Conservation (phyloP, 371 early-diverging fungal genomes). For the Mortierella sp. region DNA sequence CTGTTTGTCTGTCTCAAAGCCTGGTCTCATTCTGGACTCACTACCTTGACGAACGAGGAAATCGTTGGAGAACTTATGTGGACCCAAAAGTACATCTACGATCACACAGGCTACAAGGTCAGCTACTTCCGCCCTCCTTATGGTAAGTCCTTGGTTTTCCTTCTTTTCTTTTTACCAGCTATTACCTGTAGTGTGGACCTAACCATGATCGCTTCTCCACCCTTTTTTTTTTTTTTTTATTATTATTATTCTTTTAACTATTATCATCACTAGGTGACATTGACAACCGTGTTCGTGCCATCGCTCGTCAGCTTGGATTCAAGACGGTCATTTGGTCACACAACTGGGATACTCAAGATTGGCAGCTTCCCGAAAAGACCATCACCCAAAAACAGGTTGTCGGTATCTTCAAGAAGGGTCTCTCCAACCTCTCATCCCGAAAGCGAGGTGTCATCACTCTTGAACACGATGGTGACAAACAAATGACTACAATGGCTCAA, state of each 20-base stretch:
- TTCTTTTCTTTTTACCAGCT: no score
- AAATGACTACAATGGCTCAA: conserved; percentile 40
- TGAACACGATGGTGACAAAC: conserved; percentile 37
- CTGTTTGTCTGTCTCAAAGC: conserved; percentile 61
- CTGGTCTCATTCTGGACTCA: conserved; percentile 70
- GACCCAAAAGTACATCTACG: conserved; percentile 67
- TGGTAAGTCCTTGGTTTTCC: conserved; percentile 31
- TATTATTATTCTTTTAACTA: neutral
- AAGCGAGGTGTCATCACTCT: conserved; percentile 35
- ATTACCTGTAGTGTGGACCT: neutral
- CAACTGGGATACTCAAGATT: conserved; percentile 53
- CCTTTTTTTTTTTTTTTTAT: neutral
- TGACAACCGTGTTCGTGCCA: conserved; percentile 71
- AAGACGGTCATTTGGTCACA: conserved; percentile 54
- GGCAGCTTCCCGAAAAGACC: conserved; percentile 42
- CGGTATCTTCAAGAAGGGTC: conserved; percentile 26
- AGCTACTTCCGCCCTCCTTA: conserved; percentile 68
- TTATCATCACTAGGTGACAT: conserved; percentile 57
- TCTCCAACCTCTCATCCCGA: conserved; percentile 8
- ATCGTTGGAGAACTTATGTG: conserved; percentile 73
- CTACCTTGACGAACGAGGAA: conserved; percentile 68
- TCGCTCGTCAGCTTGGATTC: conserved; percentile 66
- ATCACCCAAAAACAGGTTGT: conserved; percentile 30
- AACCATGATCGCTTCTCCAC: neutral
- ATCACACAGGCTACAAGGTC: conserved; percentile 69